Conservation (phyloP, 495 filamentous ascomycete genomes). For the Elaphomyces granulatus region DNA sequence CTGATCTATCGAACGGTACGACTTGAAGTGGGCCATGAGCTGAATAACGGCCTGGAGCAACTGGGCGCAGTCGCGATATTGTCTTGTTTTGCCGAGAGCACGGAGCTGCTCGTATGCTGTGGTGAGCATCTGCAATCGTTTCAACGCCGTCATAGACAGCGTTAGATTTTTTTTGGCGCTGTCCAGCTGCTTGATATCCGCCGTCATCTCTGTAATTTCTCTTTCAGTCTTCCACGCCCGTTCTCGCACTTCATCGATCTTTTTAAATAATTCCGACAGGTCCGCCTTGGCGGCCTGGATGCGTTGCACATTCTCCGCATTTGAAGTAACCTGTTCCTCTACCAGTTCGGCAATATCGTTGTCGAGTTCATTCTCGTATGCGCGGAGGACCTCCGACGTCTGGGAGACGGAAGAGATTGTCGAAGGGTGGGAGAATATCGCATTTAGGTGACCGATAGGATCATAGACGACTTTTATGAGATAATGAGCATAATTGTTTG, state of each 20-base stretch:
- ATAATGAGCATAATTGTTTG: constrained; percentile 14
- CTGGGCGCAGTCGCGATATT: constrained; percentile 94
- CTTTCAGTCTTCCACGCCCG: constrained; percentile 85
- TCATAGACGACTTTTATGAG: constrained; percentile 70
- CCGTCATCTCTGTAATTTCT: constrained; percentile 96
- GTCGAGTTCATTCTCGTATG: constrained; percentile 75
- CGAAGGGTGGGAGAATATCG: constrained; percentile 83
- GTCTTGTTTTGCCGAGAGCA: constrained; percentile 64
- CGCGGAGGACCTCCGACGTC: constrained; percentile 55
- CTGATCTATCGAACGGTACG: constrained; percentile 93
- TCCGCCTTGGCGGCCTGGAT: constrained; percentile 85
- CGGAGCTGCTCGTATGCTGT: constrained; percentile 95
- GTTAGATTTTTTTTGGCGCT: constrained; percentile 94
- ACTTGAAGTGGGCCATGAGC: constrained; percentile 98
- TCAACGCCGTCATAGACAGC: constrained; percentile 93
- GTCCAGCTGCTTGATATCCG: constrained; percentile 96
- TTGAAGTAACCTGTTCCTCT: constrained; percentile 67
- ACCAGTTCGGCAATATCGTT: constrained; percentile 64
- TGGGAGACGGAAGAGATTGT: constrained; percentile 64
- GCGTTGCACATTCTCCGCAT: constrained; percentile 73
- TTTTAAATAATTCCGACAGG: constrained; percentile 77
- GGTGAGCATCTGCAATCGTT: constrained; percentile 95
- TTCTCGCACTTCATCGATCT: constrained; percentile 87
- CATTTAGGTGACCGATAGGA: constrained; percentile 83
- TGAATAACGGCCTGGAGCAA: constrained; percentile 92